These are phyloP conservation scores for Mucor plumbeus DNA, from an alignment of 371 early-diverging fungal genomes.

Conservation along the genomic window DNA sequence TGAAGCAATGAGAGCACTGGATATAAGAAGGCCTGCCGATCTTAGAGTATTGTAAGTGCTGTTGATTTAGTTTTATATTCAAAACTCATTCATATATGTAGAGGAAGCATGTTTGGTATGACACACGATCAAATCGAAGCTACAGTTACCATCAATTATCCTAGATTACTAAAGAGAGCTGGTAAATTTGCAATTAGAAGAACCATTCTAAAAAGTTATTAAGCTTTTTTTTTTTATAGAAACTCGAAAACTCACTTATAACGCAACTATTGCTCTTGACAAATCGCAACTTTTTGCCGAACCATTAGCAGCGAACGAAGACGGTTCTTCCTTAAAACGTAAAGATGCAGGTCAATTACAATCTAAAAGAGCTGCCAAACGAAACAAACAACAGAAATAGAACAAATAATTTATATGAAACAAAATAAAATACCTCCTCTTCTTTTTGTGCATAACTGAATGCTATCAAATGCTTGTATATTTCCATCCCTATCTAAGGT, in stretches of 20 bases:
- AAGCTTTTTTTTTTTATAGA: slow-evolving; percentile 38
- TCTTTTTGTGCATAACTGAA: too few species aligned
- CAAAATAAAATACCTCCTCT: too few species aligned
- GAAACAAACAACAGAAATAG: slow-evolving; percentile 22
- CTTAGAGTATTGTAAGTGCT: slow-evolving; percentile 79
- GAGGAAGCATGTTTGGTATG: slow-evolving; percentile 48
- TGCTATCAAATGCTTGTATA: too few species aligned
- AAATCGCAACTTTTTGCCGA: slow-evolving; percentile 17
- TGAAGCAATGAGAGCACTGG: slow-evolving; percentile 79
- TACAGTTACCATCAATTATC: slow-evolving; percentile 36
- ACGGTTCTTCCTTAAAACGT: slow-evolving; percentile 9
- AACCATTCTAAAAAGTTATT: neutral
- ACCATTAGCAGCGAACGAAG: slow-evolving; percentile 11
- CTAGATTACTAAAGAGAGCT: slow-evolving; percentile 42
- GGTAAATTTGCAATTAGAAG: slow-evolving; percentile 27
- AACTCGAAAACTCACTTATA: slow-evolving; percentile 61
- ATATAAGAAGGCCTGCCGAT: slow-evolving; percentile 85
- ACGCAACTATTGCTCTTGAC: slow-evolving; percentile 57
- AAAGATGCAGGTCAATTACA: slow-evolving; percentile 18
- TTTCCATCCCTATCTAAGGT: too few species aligned
- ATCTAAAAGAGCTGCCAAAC: slow-evolving; percentile 25
- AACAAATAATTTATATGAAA: neutral
- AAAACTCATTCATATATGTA: slow-evolving; percentile 4
- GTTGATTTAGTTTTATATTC: neutral
- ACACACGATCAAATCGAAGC: slow-evolving; percentile 43